Evolutionary conservation across 495 filamentous ascomycete species (phyloP), one percentile per base, ranked within the genome.

Genomic region (Podospora sp.): DNA sequence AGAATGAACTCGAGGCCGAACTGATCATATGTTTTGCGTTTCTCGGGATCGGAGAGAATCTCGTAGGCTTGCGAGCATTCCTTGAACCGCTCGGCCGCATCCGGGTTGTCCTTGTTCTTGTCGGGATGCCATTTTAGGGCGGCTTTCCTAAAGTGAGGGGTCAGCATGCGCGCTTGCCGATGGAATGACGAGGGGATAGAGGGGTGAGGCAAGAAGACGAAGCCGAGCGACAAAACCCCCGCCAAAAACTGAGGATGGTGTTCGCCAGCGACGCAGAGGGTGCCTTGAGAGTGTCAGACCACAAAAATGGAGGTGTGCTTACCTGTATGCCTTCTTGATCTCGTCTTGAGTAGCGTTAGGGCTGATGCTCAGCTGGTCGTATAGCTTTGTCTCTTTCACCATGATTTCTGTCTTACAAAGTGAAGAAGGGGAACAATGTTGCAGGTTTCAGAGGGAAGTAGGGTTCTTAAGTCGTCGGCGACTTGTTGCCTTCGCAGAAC

Each of bases 41-140:
- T 98, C 73, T 98, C 96, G 36, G 95, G 94, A 76, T 99, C 95
- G 69, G 91, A 94, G 12, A 99, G 89, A 73, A 99, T 94, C 82
- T 99, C 95, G 81, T 97, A 99, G 55, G 95, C 95, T 80, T 98
- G 94, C 1, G 92, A 96, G 60, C 92, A 88, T 71, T 98, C 94
- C 83, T 94, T 94, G 80, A 99, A 99, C 73, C 92, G 96, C 69
- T 98, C 94, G 62, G 87, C 81, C 24, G 93, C 90, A 20, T 85
- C 75, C 20, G 93, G 89, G 71, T 95, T 92, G 78, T 96, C 90
- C 76, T 93, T 94, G 82, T 98, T 98, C 84, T 98, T 98, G 79
- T 99, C 95, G 0, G 95, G 95, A 74, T 99, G 95, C 75, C 88
- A 89, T 82, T 97, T 97, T 75, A 99, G 80, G 53, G 95, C 96